phyloP scores from a whole-genome alignment of 768 basidiomycete species.

The Albatrellus ellisii region DNA sequence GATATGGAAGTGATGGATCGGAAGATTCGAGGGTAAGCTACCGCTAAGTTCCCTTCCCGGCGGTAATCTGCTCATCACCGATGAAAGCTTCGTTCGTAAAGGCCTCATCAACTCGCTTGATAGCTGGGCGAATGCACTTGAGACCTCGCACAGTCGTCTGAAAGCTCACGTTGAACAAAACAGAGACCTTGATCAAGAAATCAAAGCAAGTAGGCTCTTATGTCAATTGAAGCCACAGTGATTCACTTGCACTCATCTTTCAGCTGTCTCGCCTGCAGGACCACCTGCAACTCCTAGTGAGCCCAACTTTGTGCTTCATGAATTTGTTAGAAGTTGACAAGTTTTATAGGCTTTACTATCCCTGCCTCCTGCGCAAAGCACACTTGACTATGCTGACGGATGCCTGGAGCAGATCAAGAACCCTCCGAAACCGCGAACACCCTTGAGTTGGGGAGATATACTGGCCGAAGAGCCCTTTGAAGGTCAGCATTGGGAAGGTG shows the following conservation, averaged over 20 bases:
- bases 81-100: slow-evolving; percentile 56
- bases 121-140: slow-evolving; percentile 43
- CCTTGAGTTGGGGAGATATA: slow-evolving; percentile 68
- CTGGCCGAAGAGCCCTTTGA: slow-evolving; percentile 74
- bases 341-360: slow-evolving; percentile 40
- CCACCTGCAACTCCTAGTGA: slow-evolving; percentile 65
- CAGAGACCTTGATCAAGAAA: slow-evolving; percentile 51
- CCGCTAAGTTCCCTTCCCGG: background rate
- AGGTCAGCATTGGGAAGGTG: slow-evolving; percentile 77
- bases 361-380: slow-evolving; percentile 32
- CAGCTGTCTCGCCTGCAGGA: slow-evolving; percentile 51
- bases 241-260: background rate
- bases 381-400: slow-evolving; percentile 38
- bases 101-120: slow-evolving; percentile 58
- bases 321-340: background rate
- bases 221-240: background rate
- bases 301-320: background rate
- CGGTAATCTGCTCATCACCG: slow-evolving; percentile 9
- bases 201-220: slow-evolving; percentile 42
- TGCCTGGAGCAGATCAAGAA: slow-evolving; percentile 36
- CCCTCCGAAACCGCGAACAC: slow-evolving; percentile 21
- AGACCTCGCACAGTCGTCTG: slow-evolving; percentile 36
- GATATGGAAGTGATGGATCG: slow-evolving; percentile 44
- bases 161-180: slow-evolving; percentile 35
- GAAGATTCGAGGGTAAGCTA: slow-evolving; percentile 39